phyloP scores from a whole-genome alignment of 306 rosid species.

The Citrullus colocynthis region DNA sequence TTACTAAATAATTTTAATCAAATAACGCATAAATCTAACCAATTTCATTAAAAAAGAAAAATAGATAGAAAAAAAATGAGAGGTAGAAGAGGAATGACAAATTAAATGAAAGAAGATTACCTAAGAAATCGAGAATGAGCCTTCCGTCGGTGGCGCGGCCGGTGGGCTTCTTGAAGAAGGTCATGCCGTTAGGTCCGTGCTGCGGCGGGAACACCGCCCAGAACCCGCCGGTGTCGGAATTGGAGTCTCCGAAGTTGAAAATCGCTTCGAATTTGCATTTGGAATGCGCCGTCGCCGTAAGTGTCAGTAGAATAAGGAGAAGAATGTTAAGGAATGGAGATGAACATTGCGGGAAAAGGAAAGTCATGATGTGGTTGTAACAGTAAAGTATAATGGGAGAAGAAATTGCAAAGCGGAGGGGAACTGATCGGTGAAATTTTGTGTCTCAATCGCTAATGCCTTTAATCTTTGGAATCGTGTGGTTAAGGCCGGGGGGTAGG shows the following conservation, averaged over 20 bases:
- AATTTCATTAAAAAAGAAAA: too few species aligned
- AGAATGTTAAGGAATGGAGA: background rate
- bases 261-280: conserved; percentile 54
- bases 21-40: too few species aligned
- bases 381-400: background rate
- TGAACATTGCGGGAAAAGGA: background rate
- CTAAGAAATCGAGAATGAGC: conserved; percentile 59
- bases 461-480: too few species aligned
- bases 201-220: conserved; percentile 65
- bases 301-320: background rate
- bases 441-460: background rate
- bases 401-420: background rate
- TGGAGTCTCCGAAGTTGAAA: conserved; percentile 76
- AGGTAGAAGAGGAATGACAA: background rate
- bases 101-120: conserved; percentile 20
- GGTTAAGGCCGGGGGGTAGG: background rate
- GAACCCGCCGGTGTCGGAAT: conserved; percentile 55
- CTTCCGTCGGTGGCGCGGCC: conserved; percentile 85
- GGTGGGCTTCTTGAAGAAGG: conserved; percentile 49
- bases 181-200: conserved; percentile 47
- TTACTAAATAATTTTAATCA: too few species aligned
- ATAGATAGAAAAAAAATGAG: too few species aligned
- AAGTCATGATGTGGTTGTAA: background rate
- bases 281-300: conserved; percentile 3
- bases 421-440: background rate